These are phyloP conservation scores for Lotus japonicus DNA, from an alignment of 306 rosid genomes.

Conservation along the genomic window DNA sequence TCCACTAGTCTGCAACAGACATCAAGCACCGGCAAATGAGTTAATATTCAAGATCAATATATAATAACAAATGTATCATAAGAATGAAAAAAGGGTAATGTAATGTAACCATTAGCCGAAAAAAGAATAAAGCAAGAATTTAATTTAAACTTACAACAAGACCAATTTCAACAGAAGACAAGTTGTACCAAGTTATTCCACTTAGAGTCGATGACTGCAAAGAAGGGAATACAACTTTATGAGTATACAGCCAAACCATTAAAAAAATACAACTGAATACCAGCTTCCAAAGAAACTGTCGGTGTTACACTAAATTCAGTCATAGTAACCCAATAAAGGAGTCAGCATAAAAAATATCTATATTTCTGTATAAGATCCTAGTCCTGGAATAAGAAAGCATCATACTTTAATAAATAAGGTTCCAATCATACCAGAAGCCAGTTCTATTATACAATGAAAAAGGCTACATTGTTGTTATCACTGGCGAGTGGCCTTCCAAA, in stretches of 20 bases:
- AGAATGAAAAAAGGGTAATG: conserved; percentile 8
- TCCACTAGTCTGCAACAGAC: conserved; percentile 85
- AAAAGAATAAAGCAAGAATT: conserved; percentile 6
- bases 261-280: background rate
- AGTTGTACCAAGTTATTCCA: conserved; percentile 80
- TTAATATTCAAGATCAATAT: conserved; percentile 14
- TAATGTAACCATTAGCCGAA: conserved; percentile 1
- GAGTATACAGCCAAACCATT: conserved; percentile 5
- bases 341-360: background rate
- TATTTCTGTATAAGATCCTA: background rate
- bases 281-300: conserved; percentile 1
- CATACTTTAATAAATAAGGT: background rate
- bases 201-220: conserved; percentile 76
- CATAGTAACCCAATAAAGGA: background rate
- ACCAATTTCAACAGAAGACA: conserved; percentile 76
- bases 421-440: background rate
- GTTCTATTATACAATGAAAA: background rate
- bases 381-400: background rate
- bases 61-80: background rate
- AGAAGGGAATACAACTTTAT: conserved; percentile 1
- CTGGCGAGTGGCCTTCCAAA: background rate
- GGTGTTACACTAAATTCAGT: background rate
- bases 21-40: conserved; percentile 6
- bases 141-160: conserved; percentile 64
- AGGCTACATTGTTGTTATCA: background rate